These are phyloP conservation scores for Eucalyptus albens DNA, from an alignment of 345 rosid species.

Conservation along the genomic window DNA sequence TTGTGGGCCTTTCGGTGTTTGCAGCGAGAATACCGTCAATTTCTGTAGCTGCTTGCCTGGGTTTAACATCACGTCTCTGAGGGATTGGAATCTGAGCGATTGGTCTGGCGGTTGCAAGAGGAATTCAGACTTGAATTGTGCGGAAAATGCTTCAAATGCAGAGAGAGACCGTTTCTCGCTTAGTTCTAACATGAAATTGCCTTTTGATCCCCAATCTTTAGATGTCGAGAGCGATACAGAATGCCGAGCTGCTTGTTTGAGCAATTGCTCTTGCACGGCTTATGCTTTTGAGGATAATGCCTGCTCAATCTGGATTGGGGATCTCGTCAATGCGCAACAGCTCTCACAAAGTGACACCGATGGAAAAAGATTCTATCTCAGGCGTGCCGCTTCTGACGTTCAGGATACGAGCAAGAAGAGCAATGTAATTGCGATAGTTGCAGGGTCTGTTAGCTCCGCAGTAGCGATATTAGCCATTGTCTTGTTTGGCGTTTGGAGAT, in stretches of 20 bases:
- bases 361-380: conserved; percentile 29
- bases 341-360: conserved; percentile 10
- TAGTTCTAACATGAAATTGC: conserved; percentile 4
- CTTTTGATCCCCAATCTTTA: neutral
- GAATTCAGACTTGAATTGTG: conserved; percentile 32
- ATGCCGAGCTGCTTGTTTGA: conserved; percentile 36
- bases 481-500: conserved; percentile 7
- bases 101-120: conserved; percentile 57
- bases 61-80: neutral
- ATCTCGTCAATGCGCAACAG: conserved; percentile 30
- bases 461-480: conserved; percentile 8
- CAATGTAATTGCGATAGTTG: neutral
- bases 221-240: conserved; percentile 2
- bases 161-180: conserved; percentile 17
- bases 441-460: conserved; percentile 18
- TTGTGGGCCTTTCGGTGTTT: conserved; percentile 63
- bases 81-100: conserved; percentile 42
- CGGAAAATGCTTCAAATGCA: neutral
- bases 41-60: neutral
- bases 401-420: conserved; percentile 12
- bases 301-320: conserved; percentile 46
- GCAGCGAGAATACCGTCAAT: conserved; percentile 10
- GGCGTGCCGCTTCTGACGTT: conserved; percentile 64
- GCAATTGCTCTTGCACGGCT: conserved; percentile 55
- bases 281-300: conserved; percentile 26